Evolutionary conservation across 1,139 yeast species (phyloP).

Genomic region (Suhomyces ambrosiae): DNA sequence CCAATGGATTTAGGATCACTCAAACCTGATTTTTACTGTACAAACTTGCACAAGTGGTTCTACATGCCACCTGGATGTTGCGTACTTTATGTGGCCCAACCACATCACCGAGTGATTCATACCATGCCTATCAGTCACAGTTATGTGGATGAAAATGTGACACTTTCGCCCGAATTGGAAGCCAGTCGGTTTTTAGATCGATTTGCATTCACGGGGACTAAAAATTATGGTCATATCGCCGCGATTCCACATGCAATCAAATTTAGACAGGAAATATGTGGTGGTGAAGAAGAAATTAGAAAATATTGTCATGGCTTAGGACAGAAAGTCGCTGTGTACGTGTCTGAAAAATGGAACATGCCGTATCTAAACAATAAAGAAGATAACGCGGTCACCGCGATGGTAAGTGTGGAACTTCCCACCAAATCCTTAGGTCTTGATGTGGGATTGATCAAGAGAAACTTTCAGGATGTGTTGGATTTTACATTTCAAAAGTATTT

Average conservation of each 20-base stretch:
- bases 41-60: constrained; percentile 74
- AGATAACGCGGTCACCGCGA: constrained; percentile 37
- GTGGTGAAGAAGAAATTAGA: constrained; percentile 59
- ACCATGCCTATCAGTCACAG: constrained; percentile 60
- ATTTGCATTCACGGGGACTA: constrained; percentile 43
- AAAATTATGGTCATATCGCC: constrained; percentile 29
- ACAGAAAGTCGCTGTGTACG: constrained; percentile 37
- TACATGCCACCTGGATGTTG: constrained; percentile 63
- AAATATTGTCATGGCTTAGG: constrained; percentile 52
- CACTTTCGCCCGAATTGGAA: constrained; percentile 24
- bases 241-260: constrained; percentile 44
- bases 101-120: constrained; percentile 53
- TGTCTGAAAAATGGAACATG: constrained; percentile 44
- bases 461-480: constrained; percentile 12
- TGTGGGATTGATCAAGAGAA: constrained; percentile 15
- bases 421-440: constrained; percentile 16
- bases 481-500: constrained; percentile 14
- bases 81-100: constrained; percentile 56
- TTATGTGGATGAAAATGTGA: constrained; percentile 32
- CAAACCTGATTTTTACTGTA: constrained; percentile 61
- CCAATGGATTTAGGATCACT: constrained; percentile 46
- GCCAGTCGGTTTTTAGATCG: constrained; percentile 38
- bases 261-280: constrained; percentile 57
- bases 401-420: constrained; percentile 54
- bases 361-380: constrained; percentile 31